Percentiles rank a stretch among this genome's conserved stretches.
Conservation (phyloP, 257 asterid species). For the Linderniella brevidens region DNA sequence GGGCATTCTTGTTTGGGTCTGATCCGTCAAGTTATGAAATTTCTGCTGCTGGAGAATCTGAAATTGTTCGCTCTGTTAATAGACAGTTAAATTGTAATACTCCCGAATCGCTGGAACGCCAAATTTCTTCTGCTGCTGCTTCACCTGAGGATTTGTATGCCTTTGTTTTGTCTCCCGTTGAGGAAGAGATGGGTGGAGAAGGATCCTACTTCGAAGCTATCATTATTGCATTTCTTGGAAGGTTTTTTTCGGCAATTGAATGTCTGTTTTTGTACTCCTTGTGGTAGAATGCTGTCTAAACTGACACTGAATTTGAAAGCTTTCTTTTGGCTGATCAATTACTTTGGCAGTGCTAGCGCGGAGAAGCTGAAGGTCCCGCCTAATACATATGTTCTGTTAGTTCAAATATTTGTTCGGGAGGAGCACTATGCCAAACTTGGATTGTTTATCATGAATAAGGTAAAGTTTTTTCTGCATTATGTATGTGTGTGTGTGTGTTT, state of each 20-base stretch:
- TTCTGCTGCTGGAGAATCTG: constrained; percentile 29
- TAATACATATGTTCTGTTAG: constrained; percentile 49
- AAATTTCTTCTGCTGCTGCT: constrained; percentile 60
- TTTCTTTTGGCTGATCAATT: constrained; percentile 10
- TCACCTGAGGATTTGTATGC: constrained; percentile 55
- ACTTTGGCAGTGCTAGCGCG: constrained; percentile 48
- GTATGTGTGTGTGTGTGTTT: constrained; percentile 1
- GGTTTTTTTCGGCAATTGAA: constrained; percentile 26
- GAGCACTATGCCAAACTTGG: constrained; percentile 70
- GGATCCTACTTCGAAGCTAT: constrained; percentile 67
- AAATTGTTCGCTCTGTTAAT: constrained; percentile 11
- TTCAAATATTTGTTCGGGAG: constrained; percentile 72
- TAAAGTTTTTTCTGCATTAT: constrained; percentile 12
- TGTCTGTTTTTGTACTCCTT: not conserved
- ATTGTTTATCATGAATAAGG: constrained; percentile 66
- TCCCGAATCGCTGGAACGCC: constrained; percentile 35
- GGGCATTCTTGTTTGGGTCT: constrained; percentile 15
- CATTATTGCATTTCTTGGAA: constrained; percentile 74
- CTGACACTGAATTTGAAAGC: constrained; percentile 1
- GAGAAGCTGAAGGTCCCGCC: constrained; percentile 65
- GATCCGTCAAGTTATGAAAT: constrained; percentile 26
- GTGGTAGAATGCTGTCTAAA: not conserved
- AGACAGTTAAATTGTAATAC: constrained; percentile 28
- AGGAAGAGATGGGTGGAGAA: constrained; percentile 91
- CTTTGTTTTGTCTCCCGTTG: constrained; percentile 51